A percentile compares a stretch with the other conserved stretches of the same genome.
phyloP scores from a whole-genome alignment of 169 alveolate species.

The Amoebophrya sp. region DNA sequence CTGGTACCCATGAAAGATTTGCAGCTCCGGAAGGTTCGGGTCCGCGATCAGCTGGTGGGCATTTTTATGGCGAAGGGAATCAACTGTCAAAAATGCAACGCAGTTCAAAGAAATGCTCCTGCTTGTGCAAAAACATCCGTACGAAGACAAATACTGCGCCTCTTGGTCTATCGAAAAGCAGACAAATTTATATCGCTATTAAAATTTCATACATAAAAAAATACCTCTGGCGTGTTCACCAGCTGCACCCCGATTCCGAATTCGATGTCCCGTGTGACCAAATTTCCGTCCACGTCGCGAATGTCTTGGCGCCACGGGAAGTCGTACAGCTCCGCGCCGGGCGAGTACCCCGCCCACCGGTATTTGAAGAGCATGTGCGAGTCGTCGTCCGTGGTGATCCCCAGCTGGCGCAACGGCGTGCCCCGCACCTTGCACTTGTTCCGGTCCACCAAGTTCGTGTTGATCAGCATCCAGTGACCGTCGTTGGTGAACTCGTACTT shows the following conservation, averaged over 20 bases:
- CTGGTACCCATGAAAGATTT: not conserved
- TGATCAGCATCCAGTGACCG: not conserved
- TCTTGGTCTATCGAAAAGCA: no score
- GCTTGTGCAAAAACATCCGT: no score
- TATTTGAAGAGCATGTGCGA: not conserved
- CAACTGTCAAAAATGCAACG: no score
- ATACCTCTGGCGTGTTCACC: not conserved
- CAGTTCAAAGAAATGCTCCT: no score
- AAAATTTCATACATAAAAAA: no score
- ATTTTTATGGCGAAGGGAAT: no score
- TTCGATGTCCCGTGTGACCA: not conserved
- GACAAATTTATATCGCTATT: no score
- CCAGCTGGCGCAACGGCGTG: not conserved
- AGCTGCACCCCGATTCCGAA: not conserved
- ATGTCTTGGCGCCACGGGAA: not conserved
- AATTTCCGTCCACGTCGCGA: not conserved
- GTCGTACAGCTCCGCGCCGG: constrained; percentile 5
- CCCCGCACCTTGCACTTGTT: not conserved
- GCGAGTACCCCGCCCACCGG: constrained; percentile 7
- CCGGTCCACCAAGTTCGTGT: not conserved
- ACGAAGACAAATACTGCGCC: no score
- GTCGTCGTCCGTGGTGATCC: not conserved
- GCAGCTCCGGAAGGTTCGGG: not conserved
- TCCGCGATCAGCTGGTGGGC: not conserved
- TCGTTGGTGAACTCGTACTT: not conserved